Percentiles rank a stretch among this genome's conserved stretches.
phyloP scores from a whole-genome alignment of 2,329 filamentous ascomycete genomes.

The Clarireedia homoeocarpa region DNA sequence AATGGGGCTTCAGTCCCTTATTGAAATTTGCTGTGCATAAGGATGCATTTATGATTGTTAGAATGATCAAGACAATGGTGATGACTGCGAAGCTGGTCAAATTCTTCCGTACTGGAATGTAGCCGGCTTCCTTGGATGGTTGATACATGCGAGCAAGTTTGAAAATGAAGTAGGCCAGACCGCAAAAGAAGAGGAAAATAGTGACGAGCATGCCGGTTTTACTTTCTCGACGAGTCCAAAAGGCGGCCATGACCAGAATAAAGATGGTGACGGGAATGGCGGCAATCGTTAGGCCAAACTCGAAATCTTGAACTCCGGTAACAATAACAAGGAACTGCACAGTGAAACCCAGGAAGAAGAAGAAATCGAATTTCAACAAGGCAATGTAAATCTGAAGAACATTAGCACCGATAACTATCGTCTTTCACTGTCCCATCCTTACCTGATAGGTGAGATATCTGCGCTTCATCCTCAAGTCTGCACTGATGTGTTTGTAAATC shows the following conservation, averaged over 20 bases:
- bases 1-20: slow-evolving; percentile 79
- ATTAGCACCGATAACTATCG: slow-evolving; percentile 8
- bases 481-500: slow-evolving; percentile 98
- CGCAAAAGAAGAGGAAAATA: slow-evolving; percentile 82
- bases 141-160: slow-evolving; percentile 96
- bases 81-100: slow-evolving; percentile 91
- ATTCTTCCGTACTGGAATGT: slow-evolving; percentile 72
- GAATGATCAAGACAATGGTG: slow-evolving; percentile 78
- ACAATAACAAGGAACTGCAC: slow-evolving; percentile 97
- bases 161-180: slow-evolving; percentile 92
- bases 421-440: slow-evolving; percentile 27
- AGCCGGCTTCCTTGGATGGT: slow-evolving; percentile 48
- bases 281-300: slow-evolving; percentile 79
- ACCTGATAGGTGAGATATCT: slow-evolving; percentile 96
- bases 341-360: slow-evolving; percentile 98
- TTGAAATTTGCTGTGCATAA: slow-evolving; percentile 88
- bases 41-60: slow-evolving; percentile 81
- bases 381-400: slow-evolving; percentile 84
- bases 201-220: slow-evolving; percentile 67
- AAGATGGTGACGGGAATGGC: slow-evolving; percentile 87
- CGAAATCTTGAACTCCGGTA: slow-evolving; percentile 55
- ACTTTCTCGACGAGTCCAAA: slow-evolving; percentile 77
- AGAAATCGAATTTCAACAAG: slow-evolving; percentile 97
- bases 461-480: slow-evolving; percentile 93
- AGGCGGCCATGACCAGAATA: slow-evolving; percentile 78